These are phyloP conservation scores for Daphne laureola DNA, from an alignment of 441 rosid genomes.

Conservation along the genomic window DNA sequence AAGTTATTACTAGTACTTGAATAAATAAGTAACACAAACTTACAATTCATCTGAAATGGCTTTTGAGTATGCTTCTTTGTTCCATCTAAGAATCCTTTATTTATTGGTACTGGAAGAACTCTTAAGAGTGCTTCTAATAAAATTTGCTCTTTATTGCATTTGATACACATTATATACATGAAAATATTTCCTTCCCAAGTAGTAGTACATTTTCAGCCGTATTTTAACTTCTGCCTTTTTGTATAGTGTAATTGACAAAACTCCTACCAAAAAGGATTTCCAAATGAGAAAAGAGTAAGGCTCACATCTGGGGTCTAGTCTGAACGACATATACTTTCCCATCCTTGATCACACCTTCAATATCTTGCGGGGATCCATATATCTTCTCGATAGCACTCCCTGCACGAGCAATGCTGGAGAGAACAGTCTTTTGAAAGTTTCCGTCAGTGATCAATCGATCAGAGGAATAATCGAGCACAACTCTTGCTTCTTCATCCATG, in stretches of 20 bases:
- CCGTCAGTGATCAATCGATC: conserved; percentile 61
- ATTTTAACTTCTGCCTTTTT: conserved; percentile 1
- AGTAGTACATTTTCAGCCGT: no score
- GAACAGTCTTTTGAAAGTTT: conserved; percentile 56
- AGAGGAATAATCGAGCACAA: conserved; percentile 68
- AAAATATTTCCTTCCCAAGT: no score
- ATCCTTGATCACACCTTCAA: conserved; percentile 87
- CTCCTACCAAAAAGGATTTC: conserved; percentile 4
- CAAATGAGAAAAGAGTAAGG: conserved; percentile 1
- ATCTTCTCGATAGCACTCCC: conserved; percentile 81
- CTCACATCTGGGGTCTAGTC: conserved; percentile 94
- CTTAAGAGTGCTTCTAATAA: no score
- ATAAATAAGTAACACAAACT: no score
- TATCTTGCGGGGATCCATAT: conserved; percentile 86
- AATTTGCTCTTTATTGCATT: no score
- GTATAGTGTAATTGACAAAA: conserved; percentile 9
- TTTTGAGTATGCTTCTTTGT: no score
- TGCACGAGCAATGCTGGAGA: conserved; percentile 68
- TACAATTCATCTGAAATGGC: no score
- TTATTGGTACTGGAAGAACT: no score
- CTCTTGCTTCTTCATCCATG: conserved; percentile 86
- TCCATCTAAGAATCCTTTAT: no score
- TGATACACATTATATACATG: no score
- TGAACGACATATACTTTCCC: conserved; percentile 89
- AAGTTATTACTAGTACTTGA: no score